A percentile compares a stretch with the other conserved stretches of the same genome.
Evolutionary conservation across 83 land plant genomes (phyloP).

Genomic region (Isoetes engelmannii): DNA sequence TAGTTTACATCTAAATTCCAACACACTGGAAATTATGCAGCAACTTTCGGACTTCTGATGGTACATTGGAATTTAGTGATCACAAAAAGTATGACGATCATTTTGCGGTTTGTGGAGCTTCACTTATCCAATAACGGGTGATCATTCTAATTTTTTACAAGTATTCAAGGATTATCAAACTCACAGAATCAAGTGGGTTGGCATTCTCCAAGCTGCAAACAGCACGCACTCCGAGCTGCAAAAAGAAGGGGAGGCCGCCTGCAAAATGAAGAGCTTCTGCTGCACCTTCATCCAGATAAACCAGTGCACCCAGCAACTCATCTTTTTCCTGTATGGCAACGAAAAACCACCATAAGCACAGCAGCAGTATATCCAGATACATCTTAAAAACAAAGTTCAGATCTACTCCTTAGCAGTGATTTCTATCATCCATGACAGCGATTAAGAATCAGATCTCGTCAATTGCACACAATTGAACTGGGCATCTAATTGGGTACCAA

Average conservation of each 20-base stretch:
- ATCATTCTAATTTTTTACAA: background rate
- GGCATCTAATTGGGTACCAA: too few species aligned
- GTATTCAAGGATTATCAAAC: background rate
- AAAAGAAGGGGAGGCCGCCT: conserved; percentile 60
- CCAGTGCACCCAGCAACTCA: conserved; percentile 44
- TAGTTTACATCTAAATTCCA: background rate
- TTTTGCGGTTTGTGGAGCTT: background rate
- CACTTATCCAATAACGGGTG: background rate
- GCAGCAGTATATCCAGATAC: too few species aligned
- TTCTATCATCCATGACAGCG: too few species aligned
- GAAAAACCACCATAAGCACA: background rate
- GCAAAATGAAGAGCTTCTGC: conserved; percentile 64
- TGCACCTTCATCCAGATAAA: conserved; percentile 81
- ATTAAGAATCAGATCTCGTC: too few species aligned
- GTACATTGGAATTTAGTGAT: background rate
- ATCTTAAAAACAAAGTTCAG: too few species aligned
- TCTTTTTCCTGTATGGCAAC: conserved; percentile 51
- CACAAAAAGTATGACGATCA: background rate
- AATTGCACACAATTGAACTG: too few species aligned
- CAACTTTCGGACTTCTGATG: background rate
- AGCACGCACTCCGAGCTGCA: conserved; percentile 63
- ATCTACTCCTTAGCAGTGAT: too few species aligned
- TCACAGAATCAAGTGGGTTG: conserved; percentile 52
- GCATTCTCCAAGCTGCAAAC: conserved; percentile 78
- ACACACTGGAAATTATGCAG: background rate